Evolutionary conservation across 1,284 basidiomycete genomes (phyloP).

Genomic region (Irpex sp.): DNA sequence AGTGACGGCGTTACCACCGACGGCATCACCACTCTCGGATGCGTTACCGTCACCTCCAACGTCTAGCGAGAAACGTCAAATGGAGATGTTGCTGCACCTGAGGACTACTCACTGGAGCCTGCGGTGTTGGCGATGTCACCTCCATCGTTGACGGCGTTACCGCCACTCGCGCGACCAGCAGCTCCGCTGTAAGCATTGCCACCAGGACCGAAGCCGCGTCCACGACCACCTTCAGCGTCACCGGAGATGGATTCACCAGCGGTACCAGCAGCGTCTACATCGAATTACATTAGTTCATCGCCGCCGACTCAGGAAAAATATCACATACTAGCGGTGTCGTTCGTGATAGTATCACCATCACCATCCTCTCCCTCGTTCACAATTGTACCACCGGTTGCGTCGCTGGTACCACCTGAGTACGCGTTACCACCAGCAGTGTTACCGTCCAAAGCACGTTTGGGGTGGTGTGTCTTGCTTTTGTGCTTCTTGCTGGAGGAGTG

Average conservation of each 20-base stretch:
- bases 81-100: background rate
- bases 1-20: slow-evolving; percentile 12
- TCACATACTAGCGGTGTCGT: slow-evolving; percentile 13
- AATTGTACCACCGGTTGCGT: slow-evolving; percentile 14
- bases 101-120: slow-evolving; percentile 10
- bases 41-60: slow-evolving; percentile 14
- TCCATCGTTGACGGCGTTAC: slow-evolving; percentile 13
- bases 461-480: background rate
- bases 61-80: slow-evolving; percentile 8
- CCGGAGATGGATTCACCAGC: slow-evolving; percentile 12
- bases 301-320: background rate
- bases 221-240: slow-evolving; percentile 14
- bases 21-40: slow-evolving; percentile 14
- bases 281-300: background rate
- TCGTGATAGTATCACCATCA: slow-evolving; percentile 9
- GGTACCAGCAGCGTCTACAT: slow-evolving; percentile 9
- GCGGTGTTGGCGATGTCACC: slow-evolving; percentile 12
- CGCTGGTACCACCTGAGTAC: slow-evolving; percentile 14
- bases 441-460: slow-evolving; percentile 11
- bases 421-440: slow-evolving; percentile 18
- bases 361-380: slow-evolving; percentile 10
- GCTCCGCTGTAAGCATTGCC: slow-evolving; percentile 17
- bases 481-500: background rate
- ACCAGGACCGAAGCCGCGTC: slow-evolving; percentile 13
- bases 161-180: slow-evolving; percentile 14